Percentiles rank a stretch among this genome's conserved stretches.
Evolutionary conservation across 768 basidiomycete species (phyloP).

Genomic region (Leucocoprinus leucothites): DNA sequence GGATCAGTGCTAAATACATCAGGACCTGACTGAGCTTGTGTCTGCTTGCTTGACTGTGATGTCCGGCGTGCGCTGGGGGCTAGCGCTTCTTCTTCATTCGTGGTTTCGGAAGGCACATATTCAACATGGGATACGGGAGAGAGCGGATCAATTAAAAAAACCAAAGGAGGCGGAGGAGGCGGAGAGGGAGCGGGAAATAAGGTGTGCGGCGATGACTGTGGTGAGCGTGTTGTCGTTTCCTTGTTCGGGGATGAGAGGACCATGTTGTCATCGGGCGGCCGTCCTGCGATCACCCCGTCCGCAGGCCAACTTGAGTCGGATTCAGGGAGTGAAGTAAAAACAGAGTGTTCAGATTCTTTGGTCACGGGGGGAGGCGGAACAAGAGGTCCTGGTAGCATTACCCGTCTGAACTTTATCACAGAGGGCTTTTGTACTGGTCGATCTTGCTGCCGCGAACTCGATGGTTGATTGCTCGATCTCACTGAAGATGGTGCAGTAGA

Average conservation of each 20-base stretch:
- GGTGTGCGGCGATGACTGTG: not conserved
- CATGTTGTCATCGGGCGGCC: not conserved
- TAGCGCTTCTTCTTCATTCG: constrained; percentile 1
- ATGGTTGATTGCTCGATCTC: not conserved
- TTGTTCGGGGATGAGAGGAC: constrained; percentile 1
- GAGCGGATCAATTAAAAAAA: constrained; percentile 11
- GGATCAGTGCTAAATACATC: not conserved
- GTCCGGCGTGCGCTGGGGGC: constrained; percentile 15
- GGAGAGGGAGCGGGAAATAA: not conserved
- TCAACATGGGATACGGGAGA: constrained; percentile 9
- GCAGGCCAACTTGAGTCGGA: not conserved
- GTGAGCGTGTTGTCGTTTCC: not conserved
- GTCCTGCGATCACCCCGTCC: not conserved
- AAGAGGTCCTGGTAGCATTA: constrained; percentile 15
- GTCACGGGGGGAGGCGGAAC: constrained; percentile 9
- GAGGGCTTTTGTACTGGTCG: not conserved
- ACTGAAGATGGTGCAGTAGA: constrained; percentile 1
- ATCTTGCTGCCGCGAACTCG: not conserved
- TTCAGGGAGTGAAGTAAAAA: not conserved
- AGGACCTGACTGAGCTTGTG: not conserved
- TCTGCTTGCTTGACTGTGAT: constrained; percentile 12
- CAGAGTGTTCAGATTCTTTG: constrained; percentile 2
- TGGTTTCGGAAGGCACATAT: not conserved
- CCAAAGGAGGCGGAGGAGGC: not conserved
- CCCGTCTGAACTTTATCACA: constrained; percentile 18